Base-by-base conservation (phyloP, 331 rosid genomes). In the Dryas integrifolia region DNA sequence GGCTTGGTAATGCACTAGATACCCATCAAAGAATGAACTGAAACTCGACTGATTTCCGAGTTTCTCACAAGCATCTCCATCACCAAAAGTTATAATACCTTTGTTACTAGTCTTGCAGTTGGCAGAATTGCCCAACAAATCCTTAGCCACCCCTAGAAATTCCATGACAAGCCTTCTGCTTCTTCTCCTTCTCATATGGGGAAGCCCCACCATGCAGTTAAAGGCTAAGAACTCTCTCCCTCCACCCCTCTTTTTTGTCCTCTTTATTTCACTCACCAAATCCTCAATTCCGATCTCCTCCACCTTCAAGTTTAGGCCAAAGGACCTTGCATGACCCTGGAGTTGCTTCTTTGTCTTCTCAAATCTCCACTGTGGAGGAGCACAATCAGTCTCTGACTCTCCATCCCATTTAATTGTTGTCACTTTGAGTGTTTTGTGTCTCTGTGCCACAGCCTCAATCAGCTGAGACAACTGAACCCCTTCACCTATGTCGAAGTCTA, bases 381-480 rank as follows among this genome's bases (percentile, higher is more conserved):
- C 51, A 46, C 9, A 30, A 40, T 24, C 70, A 38, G 15, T 35
- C 6, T 21, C 72, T n/a, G 35, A 30, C 35, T 76, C 79, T 6
- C 70, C 73, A 56, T 52, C 84, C 81, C 73, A 50, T 77, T 72
- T 85, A 2, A 91, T 81, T 38, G 89, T 72, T n/a, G 92, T 91
- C 74, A 91, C 58, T 61, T 71, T 77, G 8, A 91, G 43, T 69
- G 73, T 70, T 52, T 69, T 82, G 43, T 69, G 24, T 47, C 35
- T 60, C 15, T 48, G 38, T 8, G 88, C 85, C 49, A 83, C 68
- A 12, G 80, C 84, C 69, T 84, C 86, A 5, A 87, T 75, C 55
- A 88, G 14, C 48, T 79, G 66, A 57, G 86, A 69, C 89, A 88
- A 84, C 48, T 87, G 95, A 58, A 81, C 8, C 5, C 95, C 92